Evolutionary conservation across 2,329 filamentous ascomycete species (phyloP).

Genomic region (Cladosporium sphaerospermum): DNA sequence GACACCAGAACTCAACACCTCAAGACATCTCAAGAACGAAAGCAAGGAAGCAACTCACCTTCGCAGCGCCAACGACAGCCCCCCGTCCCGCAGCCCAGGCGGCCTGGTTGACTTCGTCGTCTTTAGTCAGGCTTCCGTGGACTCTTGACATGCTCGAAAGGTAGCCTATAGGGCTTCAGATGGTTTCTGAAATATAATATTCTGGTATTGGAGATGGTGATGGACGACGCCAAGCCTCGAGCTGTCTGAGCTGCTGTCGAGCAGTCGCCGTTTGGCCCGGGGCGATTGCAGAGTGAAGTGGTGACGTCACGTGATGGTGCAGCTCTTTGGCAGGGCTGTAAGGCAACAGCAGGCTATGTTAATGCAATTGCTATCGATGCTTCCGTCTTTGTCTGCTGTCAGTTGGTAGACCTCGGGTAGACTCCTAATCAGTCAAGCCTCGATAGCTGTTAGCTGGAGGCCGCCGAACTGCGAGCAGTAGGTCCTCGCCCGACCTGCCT

Average conservation of each 20-base stretch:
- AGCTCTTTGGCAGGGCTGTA: background rate
- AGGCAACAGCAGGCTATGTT: no score
- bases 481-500: background rate
- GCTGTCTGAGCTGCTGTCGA: no score
- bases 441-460: background rate
- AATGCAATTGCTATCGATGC: no score
- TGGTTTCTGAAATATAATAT: background rate
- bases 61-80: constrained; percentile 59
- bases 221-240: no score
- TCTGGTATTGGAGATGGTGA: background rate
- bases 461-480: constrained; percentile 3
- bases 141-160: constrained; percentile 1
- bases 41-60: constrained; percentile 37
- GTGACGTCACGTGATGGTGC: background rate
- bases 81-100: constrained; percentile 66
- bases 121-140: constrained; percentile 52
- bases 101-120: constrained; percentile 62
- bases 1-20: constrained; percentile 3
- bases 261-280: background rate
- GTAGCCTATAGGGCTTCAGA: background rate
- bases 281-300: constrained; percentile 3
- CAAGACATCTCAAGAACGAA: background rate
- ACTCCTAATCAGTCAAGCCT: no score
- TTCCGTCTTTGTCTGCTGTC: no score
- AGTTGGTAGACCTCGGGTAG: no score